These are phyloP conservation scores for Saprolegnia diclina DNA, from an alignment of 352 stramenopile genomes.

Conservation along the genomic window DNA sequence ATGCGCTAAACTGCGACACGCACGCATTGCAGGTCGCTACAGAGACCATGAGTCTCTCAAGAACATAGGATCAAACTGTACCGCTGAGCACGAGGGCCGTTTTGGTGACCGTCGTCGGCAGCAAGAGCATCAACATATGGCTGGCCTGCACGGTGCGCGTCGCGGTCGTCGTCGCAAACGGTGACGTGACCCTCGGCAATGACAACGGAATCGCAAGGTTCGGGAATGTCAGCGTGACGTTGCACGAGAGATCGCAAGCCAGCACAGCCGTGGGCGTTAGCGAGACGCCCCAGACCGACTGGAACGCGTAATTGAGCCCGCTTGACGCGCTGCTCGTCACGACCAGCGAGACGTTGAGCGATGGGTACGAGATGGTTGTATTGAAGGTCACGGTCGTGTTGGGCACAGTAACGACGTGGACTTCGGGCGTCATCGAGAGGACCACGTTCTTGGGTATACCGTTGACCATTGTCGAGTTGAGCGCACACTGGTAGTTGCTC, in stretches of 20 bases:
- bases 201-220: background rate
- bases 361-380: background rate
- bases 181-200: background rate
- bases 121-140: background rate
- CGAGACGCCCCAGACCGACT: background rate
- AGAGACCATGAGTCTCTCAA: background rate
- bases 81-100: background rate
- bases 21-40: background rate
- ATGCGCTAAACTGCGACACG: background rate
- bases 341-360: background rate
- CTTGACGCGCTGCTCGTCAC: background rate
- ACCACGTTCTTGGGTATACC: background rate
- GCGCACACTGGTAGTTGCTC: background rate
- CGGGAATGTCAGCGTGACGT: background rate
- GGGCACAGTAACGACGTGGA: slow-evolving; percentile 2
- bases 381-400: slow-evolving; percentile 5
- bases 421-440: background rate
- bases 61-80: background rate
- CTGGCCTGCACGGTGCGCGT: background rate
- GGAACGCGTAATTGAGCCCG: background rate
- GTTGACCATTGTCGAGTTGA: background rate
- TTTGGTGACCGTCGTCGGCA: background rate
- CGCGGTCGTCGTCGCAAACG: background rate
- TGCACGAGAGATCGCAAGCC: background rate
- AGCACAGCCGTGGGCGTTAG: background rate